phyloP scores from a whole-genome alignment of 2,329 filamentous ascomycete genomes.

The Exophiala calicioides region DNA sequence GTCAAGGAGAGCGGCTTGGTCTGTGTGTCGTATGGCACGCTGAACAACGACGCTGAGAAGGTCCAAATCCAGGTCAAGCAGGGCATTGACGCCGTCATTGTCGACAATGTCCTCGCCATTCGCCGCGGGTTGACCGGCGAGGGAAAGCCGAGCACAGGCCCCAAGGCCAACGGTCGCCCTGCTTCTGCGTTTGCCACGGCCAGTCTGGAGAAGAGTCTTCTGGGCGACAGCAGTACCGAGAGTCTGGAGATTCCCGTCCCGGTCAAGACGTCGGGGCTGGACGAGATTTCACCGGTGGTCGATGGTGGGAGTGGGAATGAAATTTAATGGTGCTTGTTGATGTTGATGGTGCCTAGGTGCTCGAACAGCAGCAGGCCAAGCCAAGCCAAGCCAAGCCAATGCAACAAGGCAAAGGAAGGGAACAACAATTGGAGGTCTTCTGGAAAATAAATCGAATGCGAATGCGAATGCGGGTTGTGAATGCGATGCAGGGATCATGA shows the following conservation, averaged over 20 bases:
- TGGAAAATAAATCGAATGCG: no score
- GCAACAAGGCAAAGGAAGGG: no score
- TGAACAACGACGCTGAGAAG: constrained; percentile 85
- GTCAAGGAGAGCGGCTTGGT: constrained; percentile 94
- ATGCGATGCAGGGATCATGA: no score
- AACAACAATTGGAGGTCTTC: no score
- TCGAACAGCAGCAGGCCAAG: neutral
- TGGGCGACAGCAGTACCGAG: constrained; percentile 16
- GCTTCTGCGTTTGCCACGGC: neutral
- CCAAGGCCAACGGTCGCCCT: neutral
- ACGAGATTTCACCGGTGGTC: neutral
- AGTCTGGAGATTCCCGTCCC: constrained; percentile 19
- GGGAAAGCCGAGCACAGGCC: constrained; percentile 2
- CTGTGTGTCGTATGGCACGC: constrained; percentile 87
- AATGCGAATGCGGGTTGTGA: no score
- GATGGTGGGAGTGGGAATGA: neutral
- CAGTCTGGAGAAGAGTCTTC: constrained; percentile 8
- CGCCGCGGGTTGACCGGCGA: constrained; percentile 75
- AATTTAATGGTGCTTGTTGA: no score
- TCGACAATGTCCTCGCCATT: constrained; percentile 91
- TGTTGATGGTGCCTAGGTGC: no score
- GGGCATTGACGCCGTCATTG: constrained; percentile 96
- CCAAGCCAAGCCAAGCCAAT: neutral
- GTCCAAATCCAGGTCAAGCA: constrained; percentile 91
- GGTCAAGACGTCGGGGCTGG: neutral